These are phyloP conservation scores for Zarea fungicola DNA, from an alignment of 2,329 filamentous ascomycete genomes.

Conservation along the genomic window DNA sequence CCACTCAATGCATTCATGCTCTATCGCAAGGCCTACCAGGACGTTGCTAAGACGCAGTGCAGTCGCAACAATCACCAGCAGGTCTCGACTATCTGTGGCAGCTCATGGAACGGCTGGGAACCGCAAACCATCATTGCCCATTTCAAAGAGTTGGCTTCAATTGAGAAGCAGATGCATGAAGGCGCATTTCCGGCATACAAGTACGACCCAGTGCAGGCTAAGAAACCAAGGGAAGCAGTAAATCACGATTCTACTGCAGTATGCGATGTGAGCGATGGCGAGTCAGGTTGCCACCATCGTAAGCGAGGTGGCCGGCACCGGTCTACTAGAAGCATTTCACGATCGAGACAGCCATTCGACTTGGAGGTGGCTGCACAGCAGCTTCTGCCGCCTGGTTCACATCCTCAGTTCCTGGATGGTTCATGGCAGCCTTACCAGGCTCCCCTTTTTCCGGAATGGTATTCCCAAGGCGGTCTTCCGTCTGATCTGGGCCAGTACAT, in stretches of 20 bases:
- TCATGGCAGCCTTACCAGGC: neutral
- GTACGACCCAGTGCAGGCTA: slow-evolving; percentile 60
- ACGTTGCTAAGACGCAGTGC: slow-evolving; percentile 76
- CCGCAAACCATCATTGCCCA: slow-evolving; percentile 63
- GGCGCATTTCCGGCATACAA: slow-evolving; percentile 87
- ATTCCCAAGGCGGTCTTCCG: neutral
- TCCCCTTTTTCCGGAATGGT: neutral
- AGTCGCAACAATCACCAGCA: slow-evolving; percentile 89
- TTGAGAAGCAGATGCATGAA: slow-evolving; percentile 80
- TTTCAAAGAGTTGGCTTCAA: slow-evolving; percentile 72
- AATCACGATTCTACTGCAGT: slow-evolving; percentile 28
- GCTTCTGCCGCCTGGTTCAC: neutral
- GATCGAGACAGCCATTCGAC: neutral
- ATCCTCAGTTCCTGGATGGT: neutral
- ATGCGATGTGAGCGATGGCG: slow-evolving; percentile 39
- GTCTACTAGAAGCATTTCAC: slow-evolving; percentile 2
- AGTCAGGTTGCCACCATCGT: neutral
- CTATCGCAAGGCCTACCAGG: slow-evolving; percentile 88
- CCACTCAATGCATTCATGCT: slow-evolving; percentile 99
- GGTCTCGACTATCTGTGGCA: slow-evolving; percentile 80
- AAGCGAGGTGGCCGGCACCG: slow-evolving; percentile 1
- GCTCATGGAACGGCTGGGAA: slow-evolving; percentile 75
- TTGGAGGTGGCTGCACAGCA: neutral
- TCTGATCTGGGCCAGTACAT: neutral
- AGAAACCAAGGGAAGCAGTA: slow-evolving; percentile 50